Percentiles rank a stretch among this genome's conserved stretches.
Conservation (phyloP, 2,329 filamentous ascomycete genomes). For the Beauveria sp. region DNA sequence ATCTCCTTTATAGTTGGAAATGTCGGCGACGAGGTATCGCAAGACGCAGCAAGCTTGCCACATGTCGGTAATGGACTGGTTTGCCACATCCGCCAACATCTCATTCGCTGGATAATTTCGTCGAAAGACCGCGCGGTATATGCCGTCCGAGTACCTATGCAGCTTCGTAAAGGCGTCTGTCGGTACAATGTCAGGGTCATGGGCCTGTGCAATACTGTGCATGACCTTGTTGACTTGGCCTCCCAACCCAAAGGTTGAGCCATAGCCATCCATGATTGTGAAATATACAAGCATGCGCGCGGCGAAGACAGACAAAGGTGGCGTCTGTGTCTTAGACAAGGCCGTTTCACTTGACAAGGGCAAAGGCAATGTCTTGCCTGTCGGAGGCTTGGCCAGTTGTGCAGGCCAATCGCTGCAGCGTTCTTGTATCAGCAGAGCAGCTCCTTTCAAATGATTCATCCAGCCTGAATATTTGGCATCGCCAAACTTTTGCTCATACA, state of each 20-base stretch:
- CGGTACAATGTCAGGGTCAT: constrained; percentile 3
- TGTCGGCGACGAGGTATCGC: constrained; percentile 24
- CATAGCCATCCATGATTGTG: constrained; percentile 23
- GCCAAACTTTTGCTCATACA: constrained; percentile 31
- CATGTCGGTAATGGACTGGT: constrained; percentile 25
- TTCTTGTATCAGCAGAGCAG: constrained; percentile 24
- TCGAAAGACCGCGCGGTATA: constrained; percentile 28
- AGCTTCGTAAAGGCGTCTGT: constrained; percentile 22
- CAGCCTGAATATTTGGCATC: constrained; percentile 24
- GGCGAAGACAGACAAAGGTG: constrained; percentile 23
- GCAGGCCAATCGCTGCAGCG: constrained; percentile 16
- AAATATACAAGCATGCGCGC: constrained; percentile 29
- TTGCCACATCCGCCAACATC: constrained; percentile 28
- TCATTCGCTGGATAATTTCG: constrained; percentile 26
- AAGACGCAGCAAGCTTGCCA: constrained; percentile 23
- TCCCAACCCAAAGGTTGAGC: constrained; percentile 25
- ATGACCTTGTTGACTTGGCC: constrained; percentile 26
- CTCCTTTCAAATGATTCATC: constrained; percentile 25
- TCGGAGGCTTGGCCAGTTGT: neutral
- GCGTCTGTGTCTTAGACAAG: constrained; percentile 4
- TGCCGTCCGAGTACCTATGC: constrained; percentile 25
- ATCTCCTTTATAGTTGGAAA: constrained; percentile 19
- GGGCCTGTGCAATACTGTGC: neutral
- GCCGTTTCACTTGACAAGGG: neutral
- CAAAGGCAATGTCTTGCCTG: neutral